Conservation (phyloP, 345 rosid genomes). For the Zanthoxylum bungeanum region DNA sequence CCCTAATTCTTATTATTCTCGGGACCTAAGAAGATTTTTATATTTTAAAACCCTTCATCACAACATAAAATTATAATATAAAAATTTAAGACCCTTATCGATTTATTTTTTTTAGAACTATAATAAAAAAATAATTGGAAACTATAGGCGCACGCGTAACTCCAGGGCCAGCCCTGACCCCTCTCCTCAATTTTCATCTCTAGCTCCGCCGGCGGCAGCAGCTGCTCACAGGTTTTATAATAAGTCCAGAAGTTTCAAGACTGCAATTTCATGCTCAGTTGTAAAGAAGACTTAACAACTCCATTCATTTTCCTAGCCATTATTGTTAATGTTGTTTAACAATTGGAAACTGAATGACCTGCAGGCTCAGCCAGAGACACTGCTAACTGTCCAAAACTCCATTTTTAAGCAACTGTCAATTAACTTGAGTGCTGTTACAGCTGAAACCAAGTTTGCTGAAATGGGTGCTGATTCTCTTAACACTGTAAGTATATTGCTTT, state of each 20-base stretch:
- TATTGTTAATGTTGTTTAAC: background rate
- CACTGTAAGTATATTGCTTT: constrained; percentile 28
- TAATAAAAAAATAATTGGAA: no score
- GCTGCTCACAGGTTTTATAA: constrained; percentile 21
- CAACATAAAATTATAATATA: no score
- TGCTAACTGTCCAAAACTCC: constrained; percentile 48
- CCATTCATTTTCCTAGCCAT: background rate
- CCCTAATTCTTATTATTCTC: no score
- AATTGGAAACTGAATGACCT: background rate
- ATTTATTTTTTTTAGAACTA: no score
- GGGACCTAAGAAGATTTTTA: no score
- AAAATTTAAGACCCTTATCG: no score
- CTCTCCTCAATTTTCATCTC: no score
- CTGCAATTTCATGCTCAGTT: constrained; percentile 40
- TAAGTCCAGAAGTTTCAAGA: constrained; percentile 27
- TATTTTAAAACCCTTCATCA: no score
- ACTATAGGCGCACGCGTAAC: no score
- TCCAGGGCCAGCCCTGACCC: no score
- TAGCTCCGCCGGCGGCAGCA: no score
- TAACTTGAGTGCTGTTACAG: constrained; percentile 44
- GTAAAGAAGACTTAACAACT: constrained; percentile 26
- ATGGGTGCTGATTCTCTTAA: constrained; percentile 76
- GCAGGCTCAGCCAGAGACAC: constrained; percentile 49
- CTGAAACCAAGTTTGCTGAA: constrained; percentile 60
- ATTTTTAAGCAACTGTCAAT: constrained; percentile 62